Percentiles rank a stretch among this genome's conserved stretches.
Conservation (phyloP, 768 basidiomycete species). For the Lentinula raphanica region DNA sequence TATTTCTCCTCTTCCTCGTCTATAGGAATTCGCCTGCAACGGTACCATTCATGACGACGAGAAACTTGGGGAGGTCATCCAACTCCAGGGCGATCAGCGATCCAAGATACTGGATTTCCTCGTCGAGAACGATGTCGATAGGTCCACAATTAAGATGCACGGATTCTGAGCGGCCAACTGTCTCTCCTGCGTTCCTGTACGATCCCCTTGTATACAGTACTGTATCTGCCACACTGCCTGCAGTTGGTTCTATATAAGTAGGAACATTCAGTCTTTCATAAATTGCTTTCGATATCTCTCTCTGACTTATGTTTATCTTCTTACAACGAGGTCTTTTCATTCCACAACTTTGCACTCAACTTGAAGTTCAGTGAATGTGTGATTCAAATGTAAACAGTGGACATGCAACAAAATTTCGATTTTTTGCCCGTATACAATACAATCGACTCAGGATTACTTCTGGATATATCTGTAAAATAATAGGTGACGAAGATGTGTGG, state of each 20-base stretch:
- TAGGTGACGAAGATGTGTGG: not conserved
- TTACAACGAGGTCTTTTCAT: too few relatives aligned
- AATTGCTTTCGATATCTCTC: slow-evolving; percentile 18
- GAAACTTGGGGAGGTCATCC: slow-evolving; percentile 94
- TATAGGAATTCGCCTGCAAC: slow-evolving; percentile 95
- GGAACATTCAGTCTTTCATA: slow-evolving; percentile 7
- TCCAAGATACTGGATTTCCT: slow-evolving; percentile 88
- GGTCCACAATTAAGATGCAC: slow-evolving; percentile 78
- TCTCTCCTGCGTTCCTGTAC: not conserved
- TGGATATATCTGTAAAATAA: slow-evolving; percentile 8
- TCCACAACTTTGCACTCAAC: too few relatives aligned
- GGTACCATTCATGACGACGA: slow-evolving; percentile 94
- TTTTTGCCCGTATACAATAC: too few relatives aligned
- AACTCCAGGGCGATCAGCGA: slow-evolving; percentile 97
- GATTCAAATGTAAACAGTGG: too few relatives aligned
- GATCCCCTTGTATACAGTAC: not conserved
- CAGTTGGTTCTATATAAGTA: not conserved
- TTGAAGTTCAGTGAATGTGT: too few relatives aligned
- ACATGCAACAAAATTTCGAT: too few relatives aligned
- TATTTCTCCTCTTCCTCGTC: slow-evolving; percentile 7
- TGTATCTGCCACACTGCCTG: not conserved
- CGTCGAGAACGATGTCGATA: slow-evolving; percentile 73
- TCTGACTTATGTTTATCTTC: too few relatives aligned
- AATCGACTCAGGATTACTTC: too few relatives aligned
- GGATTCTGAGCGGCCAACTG: slow-evolving; percentile 74